Conservation (phyloP, 2,329 filamentous ascomycete species). For the Stagonosporopsis vannaccii region DNA sequence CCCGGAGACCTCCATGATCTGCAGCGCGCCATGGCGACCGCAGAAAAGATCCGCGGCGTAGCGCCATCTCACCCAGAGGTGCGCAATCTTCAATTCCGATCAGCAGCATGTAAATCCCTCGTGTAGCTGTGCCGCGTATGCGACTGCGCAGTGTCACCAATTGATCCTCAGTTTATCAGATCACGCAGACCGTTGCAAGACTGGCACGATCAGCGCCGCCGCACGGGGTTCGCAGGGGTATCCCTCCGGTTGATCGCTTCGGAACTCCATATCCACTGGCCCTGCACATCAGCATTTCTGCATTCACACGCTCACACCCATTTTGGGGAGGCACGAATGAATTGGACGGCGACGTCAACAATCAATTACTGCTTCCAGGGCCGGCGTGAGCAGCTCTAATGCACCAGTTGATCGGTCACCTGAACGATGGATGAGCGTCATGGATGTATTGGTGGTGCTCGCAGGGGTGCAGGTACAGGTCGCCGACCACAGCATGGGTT, state of each 20-base stretch:
- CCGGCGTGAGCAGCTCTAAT: neutral
- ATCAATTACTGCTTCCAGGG: neutral
- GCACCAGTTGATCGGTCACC: conserved; percentile 7
- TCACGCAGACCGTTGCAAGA: conserved; percentile 9
- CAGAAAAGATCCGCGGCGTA: conserved; percentile 14
- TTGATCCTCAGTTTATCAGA: neutral
- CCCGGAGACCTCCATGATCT: conserved; percentile 13
- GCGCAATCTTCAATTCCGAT: conserved; percentile 12
- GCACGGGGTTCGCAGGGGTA: conserved; percentile 2
- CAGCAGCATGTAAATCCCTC: conserved; percentile 11
- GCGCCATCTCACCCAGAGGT: conserved; percentile 11
- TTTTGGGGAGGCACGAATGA: neutral
- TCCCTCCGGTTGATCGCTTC: conserved; percentile 5
- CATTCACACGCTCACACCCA: neutral
- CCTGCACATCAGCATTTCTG: conserved; percentile 16
- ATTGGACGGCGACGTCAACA: conserved; percentile 1
- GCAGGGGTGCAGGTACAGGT: conserved; percentile 6
- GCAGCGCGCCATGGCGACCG: conserved; percentile 2
- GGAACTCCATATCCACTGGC: conserved; percentile 9
- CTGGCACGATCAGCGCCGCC: conserved; percentile 3
- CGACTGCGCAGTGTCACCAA: neutral
- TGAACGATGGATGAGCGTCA: conserved; percentile 7
- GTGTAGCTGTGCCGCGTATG: neutral
- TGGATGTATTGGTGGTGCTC: conserved; percentile 2
- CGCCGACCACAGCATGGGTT: conserved; percentile 8